Conservation (phyloP, 1,284 basidiomycete genomes). For the Meira nashicola region DNA sequence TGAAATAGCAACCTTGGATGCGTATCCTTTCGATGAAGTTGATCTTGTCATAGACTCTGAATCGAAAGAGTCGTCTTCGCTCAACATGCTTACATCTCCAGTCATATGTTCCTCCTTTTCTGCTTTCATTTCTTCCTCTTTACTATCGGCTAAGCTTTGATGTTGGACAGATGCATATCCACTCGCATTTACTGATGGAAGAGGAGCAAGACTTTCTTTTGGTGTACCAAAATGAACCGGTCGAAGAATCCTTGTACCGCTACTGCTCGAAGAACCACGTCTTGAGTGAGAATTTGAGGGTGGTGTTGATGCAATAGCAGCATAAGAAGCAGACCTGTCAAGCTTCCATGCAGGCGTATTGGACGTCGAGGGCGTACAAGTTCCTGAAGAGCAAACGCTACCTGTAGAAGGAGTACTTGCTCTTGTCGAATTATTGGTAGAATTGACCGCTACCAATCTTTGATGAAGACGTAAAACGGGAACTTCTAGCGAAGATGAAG, state of each 20-base stretch:
- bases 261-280: neutral
- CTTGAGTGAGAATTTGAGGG: neutral
- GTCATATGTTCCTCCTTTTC: too few species aligned
- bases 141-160: neutral
- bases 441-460: neutral
- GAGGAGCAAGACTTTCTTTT: neutral
- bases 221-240: neutral
- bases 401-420: neutral
- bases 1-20: neutral
- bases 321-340: neutral
- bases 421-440: neutral
- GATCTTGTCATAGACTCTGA: too few species aligned
- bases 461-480: neutral
- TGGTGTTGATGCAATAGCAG: neutral
- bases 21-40: too few species aligned
- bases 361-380: too few species aligned
- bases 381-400: too few species aligned
- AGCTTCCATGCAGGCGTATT: too few species aligned
- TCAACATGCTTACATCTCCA: too few species aligned
- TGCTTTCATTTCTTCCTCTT: neutral
- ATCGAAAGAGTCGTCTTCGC: too few species aligned
- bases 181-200: neutral
- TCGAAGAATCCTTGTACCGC: neutral
- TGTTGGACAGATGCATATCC: constrained; percentile 2
- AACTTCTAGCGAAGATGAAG: neutral